Evolutionary conservation across 306 rosid species (phyloP).

Genomic region (Benincasa hispida): DNA sequence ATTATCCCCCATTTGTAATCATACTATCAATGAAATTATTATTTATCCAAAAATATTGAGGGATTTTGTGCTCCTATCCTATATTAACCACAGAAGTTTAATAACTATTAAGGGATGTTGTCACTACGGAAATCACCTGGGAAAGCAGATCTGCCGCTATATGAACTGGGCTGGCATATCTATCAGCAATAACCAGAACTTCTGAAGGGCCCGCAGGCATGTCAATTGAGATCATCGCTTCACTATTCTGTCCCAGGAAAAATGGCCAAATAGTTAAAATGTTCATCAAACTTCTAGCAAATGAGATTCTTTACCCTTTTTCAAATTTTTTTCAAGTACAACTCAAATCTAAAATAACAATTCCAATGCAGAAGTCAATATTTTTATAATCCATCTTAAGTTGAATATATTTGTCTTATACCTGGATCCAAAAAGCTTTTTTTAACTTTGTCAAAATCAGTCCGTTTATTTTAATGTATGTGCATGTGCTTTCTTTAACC

Average conservation of each 20-base stretch:
- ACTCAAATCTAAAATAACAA: background rate
- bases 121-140: conserved; percentile 41
- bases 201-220: conserved; percentile 99
- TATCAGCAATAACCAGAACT: conserved; percentile 95
- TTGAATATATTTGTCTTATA: background rate
- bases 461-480: background rate
- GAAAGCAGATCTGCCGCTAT: conserved; percentile 96
- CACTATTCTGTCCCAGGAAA: conserved; percentile 58
- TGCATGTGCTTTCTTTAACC: background rate
- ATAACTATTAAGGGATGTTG: background rate
- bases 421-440: background rate
- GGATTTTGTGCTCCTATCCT: background rate
- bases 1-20: too few species aligned
- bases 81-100: background rate
- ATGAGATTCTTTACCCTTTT: background rate
- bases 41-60: background rate
- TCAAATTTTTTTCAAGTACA: background rate
- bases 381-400: background rate
- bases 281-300: background rate
- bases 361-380: background rate
- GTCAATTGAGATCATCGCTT: conserved; percentile 97
- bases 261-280: background rate
- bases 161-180: conserved; percentile 69
- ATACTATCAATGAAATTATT: too few species aligned
- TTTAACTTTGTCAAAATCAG: background rate